A percentile compares a stretch with the other conserved stretches of the same genome.
Evolutionary conservation across 2,329 filamentous ascomycete genomes (phyloP).

Genomic region (Xylaria sp.): DNA sequence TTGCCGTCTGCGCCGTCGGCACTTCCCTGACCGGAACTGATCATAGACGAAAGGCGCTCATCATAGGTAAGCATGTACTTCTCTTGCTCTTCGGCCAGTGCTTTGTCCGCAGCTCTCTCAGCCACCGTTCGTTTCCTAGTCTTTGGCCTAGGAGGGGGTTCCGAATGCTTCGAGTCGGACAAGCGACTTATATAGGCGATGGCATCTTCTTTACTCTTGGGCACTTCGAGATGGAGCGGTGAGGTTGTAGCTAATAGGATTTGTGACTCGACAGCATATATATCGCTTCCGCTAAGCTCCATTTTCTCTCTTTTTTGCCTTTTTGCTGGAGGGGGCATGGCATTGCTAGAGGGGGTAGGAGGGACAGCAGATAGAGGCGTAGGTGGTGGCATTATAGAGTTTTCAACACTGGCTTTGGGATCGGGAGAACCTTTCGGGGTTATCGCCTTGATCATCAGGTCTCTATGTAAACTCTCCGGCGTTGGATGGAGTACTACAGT

Average conservation of each 20-base stretch:
- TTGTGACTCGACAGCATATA: conserved; percentile 79
- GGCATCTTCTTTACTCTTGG: conserved; percentile 73
- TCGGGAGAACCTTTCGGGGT: conserved; percentile 68
- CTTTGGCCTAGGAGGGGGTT: conserved; percentile 84
- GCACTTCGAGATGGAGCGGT: conserved; percentile 81
- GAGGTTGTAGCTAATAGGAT: conserved; percentile 79
- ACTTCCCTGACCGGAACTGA: conserved; percentile 66
- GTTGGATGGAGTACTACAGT: conserved; percentile 91
- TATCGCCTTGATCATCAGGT: conserved; percentile 79
- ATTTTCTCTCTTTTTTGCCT: conserved; percentile 76
- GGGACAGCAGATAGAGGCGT: conserved; percentile 71
- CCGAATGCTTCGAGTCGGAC: conserved; percentile 80
- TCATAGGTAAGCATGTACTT: conserved; percentile 94
- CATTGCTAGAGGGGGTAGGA: conserved; percentile 69
- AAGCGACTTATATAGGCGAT: conserved; percentile 77
- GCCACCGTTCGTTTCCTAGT: conserved; percentile 92
- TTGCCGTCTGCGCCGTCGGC: conserved; percentile 75
- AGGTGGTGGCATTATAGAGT: conserved; percentile 69
- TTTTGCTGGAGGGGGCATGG: conserved; percentile 71
- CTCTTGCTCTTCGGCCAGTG: conserved; percentile 87
- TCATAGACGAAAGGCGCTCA: conserved; percentile 76
- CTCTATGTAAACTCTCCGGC: conserved; percentile 76
- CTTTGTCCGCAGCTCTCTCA: conserved; percentile 95
- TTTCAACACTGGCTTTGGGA: conserved; percentile 46
- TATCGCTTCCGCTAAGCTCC: conserved; percentile 79